Evolutionary conservation across 2,329 filamentous ascomycete species (phyloP).

Genomic region (Penicillium sp.): DNA sequence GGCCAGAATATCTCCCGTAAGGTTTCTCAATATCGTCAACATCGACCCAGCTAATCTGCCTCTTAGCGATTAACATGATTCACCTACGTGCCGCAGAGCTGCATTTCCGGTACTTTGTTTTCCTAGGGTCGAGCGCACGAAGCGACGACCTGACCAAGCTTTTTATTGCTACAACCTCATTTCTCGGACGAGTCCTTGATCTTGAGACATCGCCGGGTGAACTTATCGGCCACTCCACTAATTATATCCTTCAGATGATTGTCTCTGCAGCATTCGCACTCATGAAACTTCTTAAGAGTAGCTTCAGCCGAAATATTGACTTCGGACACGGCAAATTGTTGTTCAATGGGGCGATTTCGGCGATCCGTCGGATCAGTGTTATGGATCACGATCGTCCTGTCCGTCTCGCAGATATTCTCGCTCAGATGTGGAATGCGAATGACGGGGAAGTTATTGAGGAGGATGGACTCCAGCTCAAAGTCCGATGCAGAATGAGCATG

Average conservation of each 20-base stretch:
- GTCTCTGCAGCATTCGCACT: conserved; percentile 58
- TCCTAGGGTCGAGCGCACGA: conserved; percentile 41
- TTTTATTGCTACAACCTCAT: conserved; percentile 42
- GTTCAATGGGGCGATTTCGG: conserved; percentile 54
- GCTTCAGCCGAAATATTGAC: conserved; percentile 53
- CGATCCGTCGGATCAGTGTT: conserved; percentile 55
- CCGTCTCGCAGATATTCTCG: conserved; percentile 57
- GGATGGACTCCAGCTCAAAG: conserved; percentile 52
- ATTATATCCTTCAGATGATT: conserved; percentile 61
- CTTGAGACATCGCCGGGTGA: conserved; percentile 42
- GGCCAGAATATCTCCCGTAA: conserved; percentile 34
- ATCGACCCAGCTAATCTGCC: conserved; percentile 4
- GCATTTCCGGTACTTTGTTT: conserved; percentile 44
- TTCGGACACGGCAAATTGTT: conserved; percentile 50
- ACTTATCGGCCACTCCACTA: conserved; percentile 49
- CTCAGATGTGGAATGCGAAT: conserved; percentile 57
- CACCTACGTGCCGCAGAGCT: conserved; percentile 44
- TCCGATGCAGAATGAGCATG: conserved; percentile 60
- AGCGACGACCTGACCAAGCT: conserved; percentile 43
- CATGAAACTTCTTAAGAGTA: conserved; percentile 59
- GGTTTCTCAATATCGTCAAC: not conserved
- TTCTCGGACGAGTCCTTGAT: conserved; percentile 42
- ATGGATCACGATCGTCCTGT: conserved; percentile 58
- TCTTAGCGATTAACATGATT: conserved; percentile 41
- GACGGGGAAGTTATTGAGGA: conserved; percentile 31